These are phyloP conservation scores for Talaromyces sp. DNA, from an alignment of 2,329 filamentous ascomycete species.

Conservation along the genomic window DNA sequence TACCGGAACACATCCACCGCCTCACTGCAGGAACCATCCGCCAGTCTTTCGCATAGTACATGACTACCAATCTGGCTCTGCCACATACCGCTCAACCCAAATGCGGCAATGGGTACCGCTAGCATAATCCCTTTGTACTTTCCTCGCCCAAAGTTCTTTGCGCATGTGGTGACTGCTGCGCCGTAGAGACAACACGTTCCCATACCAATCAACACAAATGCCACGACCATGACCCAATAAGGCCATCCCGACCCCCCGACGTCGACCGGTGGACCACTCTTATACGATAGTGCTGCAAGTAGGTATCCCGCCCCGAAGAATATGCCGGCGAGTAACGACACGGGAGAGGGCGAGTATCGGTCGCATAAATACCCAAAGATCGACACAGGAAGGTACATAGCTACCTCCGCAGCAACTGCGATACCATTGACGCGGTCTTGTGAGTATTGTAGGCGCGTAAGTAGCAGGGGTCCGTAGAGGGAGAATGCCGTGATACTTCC, in stretches of 20 bases:
- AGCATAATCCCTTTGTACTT: conserved; percentile 84
- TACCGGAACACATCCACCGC: conserved; percentile 74
- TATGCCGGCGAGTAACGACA: conserved; percentile 67
- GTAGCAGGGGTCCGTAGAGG: conserved; percentile 86
- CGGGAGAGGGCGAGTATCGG: conserved; percentile 72
- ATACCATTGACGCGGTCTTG: conserved; percentile 91
- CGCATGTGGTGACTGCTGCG: conserved; percentile 85
- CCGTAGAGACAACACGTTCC: conserved; percentile 89
- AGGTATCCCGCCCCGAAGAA: conserved; percentile 80
- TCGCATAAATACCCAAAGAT: conserved; percentile 89
- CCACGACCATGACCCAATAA: conserved; percentile 76
- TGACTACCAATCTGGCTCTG: conserved; percentile 81
- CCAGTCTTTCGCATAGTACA: conserved; percentile 67
- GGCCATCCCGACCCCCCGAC: conserved; percentile 60
- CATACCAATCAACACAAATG: conserved; percentile 77
- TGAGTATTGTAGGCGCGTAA: conserved; percentile 78
- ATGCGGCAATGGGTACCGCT: conserved; percentile 84
- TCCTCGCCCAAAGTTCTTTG: conserved; percentile 94
- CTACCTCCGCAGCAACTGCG: conserved; percentile 79
- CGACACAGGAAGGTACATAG: conserved; percentile 89
- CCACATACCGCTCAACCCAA: conserved; percentile 94
- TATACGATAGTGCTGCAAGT: conserved; percentile 75
- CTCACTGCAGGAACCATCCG: conserved; percentile 58
- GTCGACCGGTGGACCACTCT: conserved; percentile 53
- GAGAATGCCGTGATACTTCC: conserved; percentile 93